phyloP scores from a whole-genome alignment of 192 early-diverging fungal species.

The Coemansia sp. region DNA sequence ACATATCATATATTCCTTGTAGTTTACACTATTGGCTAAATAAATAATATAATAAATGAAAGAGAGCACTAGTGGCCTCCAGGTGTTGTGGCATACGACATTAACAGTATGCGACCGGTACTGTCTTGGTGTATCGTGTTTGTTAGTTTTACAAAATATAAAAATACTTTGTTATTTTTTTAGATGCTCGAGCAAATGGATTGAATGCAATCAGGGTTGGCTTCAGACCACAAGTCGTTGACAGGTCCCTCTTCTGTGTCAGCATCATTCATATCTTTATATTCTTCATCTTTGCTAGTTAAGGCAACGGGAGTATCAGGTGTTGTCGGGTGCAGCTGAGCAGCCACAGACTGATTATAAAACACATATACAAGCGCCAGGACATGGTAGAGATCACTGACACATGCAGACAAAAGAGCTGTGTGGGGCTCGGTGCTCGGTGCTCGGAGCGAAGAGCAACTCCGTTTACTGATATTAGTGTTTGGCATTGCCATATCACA shows the following conservation, averaged over 20 bases:
- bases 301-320: background rate
- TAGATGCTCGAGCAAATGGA: background rate
- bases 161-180: background rate
- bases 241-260: too few species aligned
- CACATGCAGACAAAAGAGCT: conserved; percentile 41
- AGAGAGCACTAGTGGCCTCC: too few species aligned
- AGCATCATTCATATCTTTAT: too few species aligned
- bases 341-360: conserved; percentile 56
- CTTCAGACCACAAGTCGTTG: background rate
- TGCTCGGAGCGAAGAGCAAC: background rate
- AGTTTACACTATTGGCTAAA: too few species aligned
- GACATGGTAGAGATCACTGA: conserved; percentile 59
- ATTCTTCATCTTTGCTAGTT: background rate
- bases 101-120: too few species aligned
- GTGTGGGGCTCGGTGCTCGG: background rate
- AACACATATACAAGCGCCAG: conserved; percentile 54
- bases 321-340: conserved; percentile 26
- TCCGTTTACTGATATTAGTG: background rate
- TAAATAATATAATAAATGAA: too few species aligned
- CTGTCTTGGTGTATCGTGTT: too few species aligned
- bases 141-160: too few species aligned
- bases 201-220: background rate
- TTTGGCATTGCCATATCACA: background rate
- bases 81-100: too few species aligned
- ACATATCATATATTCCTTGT: too few species aligned